Base-by-base conservation (phyloP, 257 asterid genomes). In the Gentiana straminea region DNA sequence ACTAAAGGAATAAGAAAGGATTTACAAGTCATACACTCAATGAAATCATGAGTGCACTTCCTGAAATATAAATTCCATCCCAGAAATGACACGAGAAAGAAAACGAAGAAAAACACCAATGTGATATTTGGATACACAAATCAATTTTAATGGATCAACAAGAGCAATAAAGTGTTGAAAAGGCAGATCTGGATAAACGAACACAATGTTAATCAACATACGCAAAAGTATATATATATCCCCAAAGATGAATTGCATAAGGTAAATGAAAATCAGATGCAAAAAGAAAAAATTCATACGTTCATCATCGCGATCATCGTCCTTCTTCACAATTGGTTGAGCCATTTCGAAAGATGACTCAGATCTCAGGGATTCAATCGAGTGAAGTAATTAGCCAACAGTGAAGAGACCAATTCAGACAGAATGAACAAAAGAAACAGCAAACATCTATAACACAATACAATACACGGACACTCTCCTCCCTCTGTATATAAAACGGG, bases 261-360 rank as follows among this genome's bases (percentile, higher is more conserved):
- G 24, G 24, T 24, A 24, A 24, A 24, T 24, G 24, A 51, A 4
- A 41, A 38, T 33, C 44, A 2, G 46, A 57, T 0, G 32, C 37
- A 57, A 36, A 54, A 7, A 34, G 32, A 49, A 33, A 13, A 1
- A 36, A 3, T 33, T 7, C 54, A 38, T 64, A 73, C 83, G 44
- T 62, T 77, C 83, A 13, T 77, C 83, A 33, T 77, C 83, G 66
- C 79, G 83, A 73, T 77, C 83, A 55, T 77, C 83, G 39, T 77
- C 83, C 67, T 77, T 77, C 80, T 77, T 77, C 66, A 70, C 68
- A 3, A 68, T 52, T 35, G 83, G 75, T 59, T 77, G 80, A 59
- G 83, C 83, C 83, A 77, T 77, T 63, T 24, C 37, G 45, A 41
- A 41, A 59, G 35, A 57, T 43, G 53, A 43, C 57, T 37, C 77